These are phyloP conservation scores for Isabelozyma rhagii DNA, from an alignment of 805 yeast genomes.

Conservation along the genomic window DNA sequence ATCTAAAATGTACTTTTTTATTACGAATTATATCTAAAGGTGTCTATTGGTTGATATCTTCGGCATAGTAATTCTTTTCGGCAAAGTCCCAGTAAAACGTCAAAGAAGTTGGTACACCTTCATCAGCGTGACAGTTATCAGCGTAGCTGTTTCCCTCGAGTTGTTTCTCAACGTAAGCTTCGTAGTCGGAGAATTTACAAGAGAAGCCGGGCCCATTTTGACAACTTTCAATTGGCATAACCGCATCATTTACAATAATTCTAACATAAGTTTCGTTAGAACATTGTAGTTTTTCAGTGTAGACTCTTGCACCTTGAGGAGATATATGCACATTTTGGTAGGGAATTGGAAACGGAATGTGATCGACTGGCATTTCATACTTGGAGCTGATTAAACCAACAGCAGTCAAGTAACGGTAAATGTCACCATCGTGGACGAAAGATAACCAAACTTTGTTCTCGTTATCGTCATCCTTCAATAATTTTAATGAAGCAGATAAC, in stretches of 20 bases:
- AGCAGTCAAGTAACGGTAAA: constrained; percentile 60
- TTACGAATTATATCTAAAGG: not conserved
- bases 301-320: constrained; percentile 41
- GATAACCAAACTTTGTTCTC: constrained; percentile 59
- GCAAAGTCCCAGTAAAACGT: constrained; percentile 43
- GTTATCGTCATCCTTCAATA: constrained; percentile 42
- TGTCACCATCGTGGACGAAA: constrained; percentile 73
- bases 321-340: constrained; percentile 42
- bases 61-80: not conserved
- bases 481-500: constrained; percentile 45
- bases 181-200: constrained; percentile 35
- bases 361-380: constrained; percentile 41
- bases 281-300: constrained; percentile 35
- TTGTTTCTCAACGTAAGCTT: constrained; percentile 24
- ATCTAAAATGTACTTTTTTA: too few species aligned
- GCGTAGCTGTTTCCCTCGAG: constrained; percentile 21
- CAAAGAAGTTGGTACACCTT: constrained; percentile 22
- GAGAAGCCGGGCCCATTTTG: constrained; percentile 42
- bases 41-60: not conserved
- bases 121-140: constrained; percentile 22
- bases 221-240: constrained; percentile 32
- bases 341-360: constrained; percentile 45
- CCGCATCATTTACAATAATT: constrained; percentile 39
- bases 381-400: constrained; percentile 52
- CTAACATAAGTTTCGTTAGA: constrained; percentile 30